Evolutionary conservation across 352 stramenopile species (phyloP), one percentile per base, ranked within the genome.

Genomic region (Phytophthora cactorum): DNA sequence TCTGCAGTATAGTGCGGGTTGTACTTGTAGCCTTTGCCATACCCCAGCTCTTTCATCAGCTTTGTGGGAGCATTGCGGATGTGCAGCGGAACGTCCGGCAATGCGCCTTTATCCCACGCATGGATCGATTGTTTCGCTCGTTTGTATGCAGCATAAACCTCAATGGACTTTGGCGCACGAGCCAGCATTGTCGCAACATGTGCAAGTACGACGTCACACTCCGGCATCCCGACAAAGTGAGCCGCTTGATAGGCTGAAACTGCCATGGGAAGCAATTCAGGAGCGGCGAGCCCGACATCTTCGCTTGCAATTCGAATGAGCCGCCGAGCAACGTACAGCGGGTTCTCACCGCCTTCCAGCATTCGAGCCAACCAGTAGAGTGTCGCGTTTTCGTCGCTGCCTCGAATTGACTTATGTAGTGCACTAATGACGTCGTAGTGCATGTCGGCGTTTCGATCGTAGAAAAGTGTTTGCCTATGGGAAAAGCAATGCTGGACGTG

Each of bases 381-480:
- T 4, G 89, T 77, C 4, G 79, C 89, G 47, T 91, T 92, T 44
- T 85, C 82, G 52, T 96, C 88, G 41, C 86, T 96, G 5, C 89
- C 88, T 31, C 89, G 86, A 6, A 96, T 78, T 0, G 86, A 94
- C 52, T 97, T 96, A 74, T 96, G 86, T 34, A 96, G 75, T 1
- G 88, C 90, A 58, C 86, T 94, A 53, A 95, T 95, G 45, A 82
- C 77, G 62, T 95, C 84, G 58, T 97, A 97, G 61, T 97, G 89
- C 43, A 90, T 88, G 63, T 97, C 89, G 1, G 84, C 89, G 25
- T 93, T 92, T 46, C 86, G 82, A 66, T 97, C 89, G 66, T 96
- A 97, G 32, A 86, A 89, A 9, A 92, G 77, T 28, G 80, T 89
- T 76, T 92, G 86, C 2, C 82, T 71, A 52, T 92, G 71, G 5